Percentiles rank a stretch among this genome's conserved stretches.
Conservation (phyloP, 306 rosid genomes). For the Vicia faba region DNA sequence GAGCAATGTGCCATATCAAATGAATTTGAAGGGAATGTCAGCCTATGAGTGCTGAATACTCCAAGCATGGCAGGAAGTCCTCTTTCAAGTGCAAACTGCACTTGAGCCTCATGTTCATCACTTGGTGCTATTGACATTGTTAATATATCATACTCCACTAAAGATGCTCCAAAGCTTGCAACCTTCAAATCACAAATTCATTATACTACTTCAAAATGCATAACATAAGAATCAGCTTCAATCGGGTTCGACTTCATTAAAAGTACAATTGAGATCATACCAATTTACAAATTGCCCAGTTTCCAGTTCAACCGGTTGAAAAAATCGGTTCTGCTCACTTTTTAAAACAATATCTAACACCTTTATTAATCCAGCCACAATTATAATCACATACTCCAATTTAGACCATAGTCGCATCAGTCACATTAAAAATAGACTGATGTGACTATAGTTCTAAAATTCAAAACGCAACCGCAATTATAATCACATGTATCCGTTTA, state of each 20-base stretch:
- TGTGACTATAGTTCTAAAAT: too few relatives aligned
- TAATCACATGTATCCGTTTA: too few relatives aligned
- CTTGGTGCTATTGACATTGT: slow-evolving; percentile 65
- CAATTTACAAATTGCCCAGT: not conserved
- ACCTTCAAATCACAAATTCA: slow-evolving; percentile 40
- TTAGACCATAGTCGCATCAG: not conserved
- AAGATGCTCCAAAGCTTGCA: slow-evolving; percentile 67
- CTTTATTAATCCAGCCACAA: not conserved
- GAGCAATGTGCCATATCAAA: slow-evolving; percentile 73
- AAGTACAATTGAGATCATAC: not conserved
- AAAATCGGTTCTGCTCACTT: not conserved
- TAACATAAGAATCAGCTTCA: not conserved
- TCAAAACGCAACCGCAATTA: not conserved
- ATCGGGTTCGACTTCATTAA: too few relatives aligned
- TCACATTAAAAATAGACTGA: too few relatives aligned
- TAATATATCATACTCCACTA: slow-evolving; percentile 50
- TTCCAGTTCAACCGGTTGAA: not conserved
- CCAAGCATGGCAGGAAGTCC: slow-evolving; percentile 72
- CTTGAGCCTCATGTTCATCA: slow-evolving; percentile 61
- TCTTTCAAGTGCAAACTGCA: slow-evolving; percentile 62
- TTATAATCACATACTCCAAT: not conserved
- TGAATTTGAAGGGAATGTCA: slow-evolving; percentile 60
- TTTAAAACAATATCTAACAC: not conserved
- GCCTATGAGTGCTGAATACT: slow-evolving; percentile 53
- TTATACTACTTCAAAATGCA: not conserved